phyloP scores from a whole-genome alignment of 2,329 filamentous ascomycete genomes.

The Fusarium sp. region DNA sequence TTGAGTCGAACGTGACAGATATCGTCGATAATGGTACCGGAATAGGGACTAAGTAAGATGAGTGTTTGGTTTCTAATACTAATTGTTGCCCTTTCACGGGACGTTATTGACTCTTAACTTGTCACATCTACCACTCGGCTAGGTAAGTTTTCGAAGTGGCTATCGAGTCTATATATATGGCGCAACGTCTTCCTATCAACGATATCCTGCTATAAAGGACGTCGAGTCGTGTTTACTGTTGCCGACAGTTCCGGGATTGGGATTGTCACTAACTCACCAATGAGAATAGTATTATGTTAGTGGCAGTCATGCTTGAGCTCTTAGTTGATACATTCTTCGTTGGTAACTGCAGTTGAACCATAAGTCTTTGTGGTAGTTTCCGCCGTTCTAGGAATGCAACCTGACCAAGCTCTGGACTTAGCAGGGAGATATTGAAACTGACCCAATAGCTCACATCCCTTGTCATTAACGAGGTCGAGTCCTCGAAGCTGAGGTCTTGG shows the following conservation, averaged over 20 bases:
- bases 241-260: not conserved
- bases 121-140: slow-evolving; percentile 17
- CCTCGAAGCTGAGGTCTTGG: not conserved
- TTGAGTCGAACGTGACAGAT: slow-evolving; percentile 21
- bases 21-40: not conserved
- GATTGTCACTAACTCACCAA: not conserved
- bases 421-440: not conserved
- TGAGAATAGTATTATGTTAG: slow-evolving; percentile 1
- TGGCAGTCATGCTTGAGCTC: not conserved
- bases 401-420: not conserved
- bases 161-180: not conserved
- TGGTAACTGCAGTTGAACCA: not conserved
- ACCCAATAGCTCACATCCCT: not conserved
- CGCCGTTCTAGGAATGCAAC: not conserved
- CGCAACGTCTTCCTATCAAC: slow-evolving; percentile 3
- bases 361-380: not conserved
- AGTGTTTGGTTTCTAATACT: not conserved
- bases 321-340: not conserved
- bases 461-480: not conserved
- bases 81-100: not conserved
- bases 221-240: not conserved
- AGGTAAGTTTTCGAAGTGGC: not conserved
- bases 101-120: slow-evolving; percentile 11
- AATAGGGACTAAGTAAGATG: not conserved
- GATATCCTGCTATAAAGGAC: not conserved